A percentile compares a stretch with the other conserved stretches of the same genome.
Evolutionary conservation across 75 land plant genomes (phyloP).

Genomic region (Cryptomeria japonica): DNA sequence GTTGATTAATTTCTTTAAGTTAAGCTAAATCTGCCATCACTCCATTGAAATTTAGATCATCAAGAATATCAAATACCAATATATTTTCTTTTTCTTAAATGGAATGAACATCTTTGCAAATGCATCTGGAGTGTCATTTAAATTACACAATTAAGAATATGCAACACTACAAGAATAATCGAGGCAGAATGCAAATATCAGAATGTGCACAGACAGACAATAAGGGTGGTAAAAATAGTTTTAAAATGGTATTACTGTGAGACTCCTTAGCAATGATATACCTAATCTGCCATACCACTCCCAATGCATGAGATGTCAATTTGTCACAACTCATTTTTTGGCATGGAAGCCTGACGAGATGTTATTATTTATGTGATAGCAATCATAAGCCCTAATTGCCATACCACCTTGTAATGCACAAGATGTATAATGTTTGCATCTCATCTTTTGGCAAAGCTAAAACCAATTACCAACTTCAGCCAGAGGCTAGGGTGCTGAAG

Average conservation of each 20-base stretch:
- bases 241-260: too few relatives aligned
- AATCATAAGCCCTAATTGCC: too few relatives aligned
- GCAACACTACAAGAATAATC: background rate
- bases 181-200: background rate
- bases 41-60: background rate
- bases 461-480: background rate
- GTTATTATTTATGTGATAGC: too few relatives aligned
- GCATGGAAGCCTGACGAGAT: too few relatives aligned
- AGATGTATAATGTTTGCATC: background rate
- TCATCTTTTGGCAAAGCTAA: background rate
- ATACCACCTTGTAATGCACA: background rate
- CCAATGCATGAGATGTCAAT: too few relatives aligned
- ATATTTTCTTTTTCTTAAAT: background rate
- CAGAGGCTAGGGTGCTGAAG: background rate
- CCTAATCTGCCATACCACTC: too few relatives aligned
- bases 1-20: background rate
- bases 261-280: too few relatives aligned
- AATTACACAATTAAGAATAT: background rate
- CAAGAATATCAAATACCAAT: background rate
- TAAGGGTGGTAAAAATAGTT: background rate
- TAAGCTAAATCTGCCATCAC: background rate
- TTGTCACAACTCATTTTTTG: too few relatives aligned
- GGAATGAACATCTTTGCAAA: background rate
- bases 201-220: background rate
- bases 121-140: background rate